Percentiles rank a stretch among this genome's conserved stretches.
These are phyloP conservation scores for Aspergillus fischeri DNA, from an alignment of 2,329 filamentous ascomycete genomes.

Conservation along the genomic window DNA sequence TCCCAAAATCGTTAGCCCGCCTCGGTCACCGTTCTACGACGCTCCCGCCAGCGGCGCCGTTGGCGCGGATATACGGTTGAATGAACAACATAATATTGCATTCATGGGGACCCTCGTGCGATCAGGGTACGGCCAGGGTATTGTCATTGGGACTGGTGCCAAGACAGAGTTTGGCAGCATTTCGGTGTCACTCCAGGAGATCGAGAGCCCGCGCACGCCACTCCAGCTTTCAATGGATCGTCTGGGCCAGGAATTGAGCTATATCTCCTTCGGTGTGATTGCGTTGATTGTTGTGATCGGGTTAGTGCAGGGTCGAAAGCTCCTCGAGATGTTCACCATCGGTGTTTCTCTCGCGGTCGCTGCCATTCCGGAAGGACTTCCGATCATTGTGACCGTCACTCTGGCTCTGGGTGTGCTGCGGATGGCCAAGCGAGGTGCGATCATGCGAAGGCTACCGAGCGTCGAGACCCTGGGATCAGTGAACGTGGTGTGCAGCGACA, in stretches of 20 bases:
- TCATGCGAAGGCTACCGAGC: constrained; percentile 91
- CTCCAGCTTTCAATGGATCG: constrained; percentile 95
- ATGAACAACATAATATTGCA: constrained; percentile 82
- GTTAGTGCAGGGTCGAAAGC: constrained; percentile 79
- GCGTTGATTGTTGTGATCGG: constrained; percentile 88
- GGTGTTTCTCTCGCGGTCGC: constrained; percentile 95
- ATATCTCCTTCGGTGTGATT: constrained; percentile 94
- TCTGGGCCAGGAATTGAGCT: constrained; percentile 92
- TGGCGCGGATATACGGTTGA: constrained; percentile 63
- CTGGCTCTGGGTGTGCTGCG: constrained; percentile 89
- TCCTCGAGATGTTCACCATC: constrained; percentile 95
- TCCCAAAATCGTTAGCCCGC: constrained; percentile 32
- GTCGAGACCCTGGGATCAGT: constrained; percentile 98
- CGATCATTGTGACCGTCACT: constrained; percentile 97
- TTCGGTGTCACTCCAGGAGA: constrained; percentile 87
- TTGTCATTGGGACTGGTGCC: constrained; percentile 94
- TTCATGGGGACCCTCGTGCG: constrained; percentile 98
- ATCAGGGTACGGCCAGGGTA: constrained; percentile 89
- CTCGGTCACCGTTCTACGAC: constrained; percentile 55
- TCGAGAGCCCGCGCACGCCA: constrained; percentile 90
- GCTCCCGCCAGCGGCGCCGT: constrained; percentile 56
- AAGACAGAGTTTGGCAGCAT: constrained; percentile 96
- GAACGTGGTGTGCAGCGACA: constrained; percentile 98
- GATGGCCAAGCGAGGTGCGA: constrained; percentile 93
- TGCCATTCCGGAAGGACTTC: constrained; percentile 90